Evolutionary conservation across 2,329 filamentous ascomycete genomes (phyloP), one percentile per base, ranked within the genome.

Genomic region (Alternaria sp.): DNA sequence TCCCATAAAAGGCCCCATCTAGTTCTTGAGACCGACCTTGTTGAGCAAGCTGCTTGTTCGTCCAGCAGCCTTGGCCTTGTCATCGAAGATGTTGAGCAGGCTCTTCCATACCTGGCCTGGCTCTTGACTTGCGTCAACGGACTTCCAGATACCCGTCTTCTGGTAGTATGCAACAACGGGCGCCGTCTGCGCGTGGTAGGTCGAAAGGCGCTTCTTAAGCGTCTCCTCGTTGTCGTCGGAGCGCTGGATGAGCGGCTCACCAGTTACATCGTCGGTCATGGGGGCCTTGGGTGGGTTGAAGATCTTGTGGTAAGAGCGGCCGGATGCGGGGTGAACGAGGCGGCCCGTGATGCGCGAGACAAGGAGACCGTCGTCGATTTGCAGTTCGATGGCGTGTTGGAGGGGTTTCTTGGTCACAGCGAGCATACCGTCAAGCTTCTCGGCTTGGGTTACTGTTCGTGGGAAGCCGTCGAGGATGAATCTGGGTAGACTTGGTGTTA

Each of bases 391-490:
- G 63, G 94, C 95, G 81, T 98, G 93, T 82, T 97, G 92, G 68
- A 99, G 89, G 72, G 88, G 90, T 82, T 96, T 90, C 70, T 89
- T 84, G 79, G 91, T 89, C 65, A 84, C 84, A 51, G 81, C 75
- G 66, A 99, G 90, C 95, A 99, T 99, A 71, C 86, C 84, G 80
- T 99, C 95, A 75, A 99, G 90, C 75, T 93, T 89, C 84, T 97
- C 89, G 61, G 95, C 95, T 81, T 99, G 95, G 58, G 92, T 88
- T 51, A 99, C 94, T 58, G 95, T 99, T 75, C 95, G 92, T 57
- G 95, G 95, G 86, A 99, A 99, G 68, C 95, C 95, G 79, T 99
- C 95, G 72, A 99, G 91, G 77, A 99, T 99, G 85, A 99, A 99
- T 71, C 94, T 97, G 72, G 37, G 9, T 29, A 33, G 29, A 40